Evolutionary conservation across 1,139 yeast genomes (phyloP).

Genomic region (Taphrina communis): DNA sequence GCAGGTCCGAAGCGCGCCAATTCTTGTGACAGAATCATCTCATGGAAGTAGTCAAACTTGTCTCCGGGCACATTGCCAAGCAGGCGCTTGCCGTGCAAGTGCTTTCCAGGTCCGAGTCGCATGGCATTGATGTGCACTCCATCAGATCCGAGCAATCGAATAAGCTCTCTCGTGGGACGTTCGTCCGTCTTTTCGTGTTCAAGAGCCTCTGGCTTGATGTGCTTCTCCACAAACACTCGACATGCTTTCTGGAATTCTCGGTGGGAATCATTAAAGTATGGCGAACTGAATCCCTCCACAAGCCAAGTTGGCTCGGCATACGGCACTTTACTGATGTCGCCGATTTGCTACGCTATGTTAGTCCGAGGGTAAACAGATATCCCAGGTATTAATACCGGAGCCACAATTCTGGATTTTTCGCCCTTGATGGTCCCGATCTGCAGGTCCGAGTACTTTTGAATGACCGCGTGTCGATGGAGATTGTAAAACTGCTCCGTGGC

Average conservation of each 20-base stretch:
- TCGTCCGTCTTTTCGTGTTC: conserved; percentile 53
- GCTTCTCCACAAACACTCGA: conserved; percentile 54
- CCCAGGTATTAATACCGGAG: neutral
- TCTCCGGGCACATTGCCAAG: conserved; percentile 80
- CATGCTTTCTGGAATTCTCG: conserved; percentile 54
- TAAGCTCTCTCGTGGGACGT: conserved; percentile 27
- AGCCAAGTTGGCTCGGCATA: conserved; percentile 57
- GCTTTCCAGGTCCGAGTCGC: conserved; percentile 60
- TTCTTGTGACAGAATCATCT: conserved; percentile 72
- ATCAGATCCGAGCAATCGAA: conserved; percentile 49
- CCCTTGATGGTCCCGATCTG: conserved; percentile 36
- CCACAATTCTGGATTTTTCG: conserved; percentile 27
- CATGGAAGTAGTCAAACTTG: conserved; percentile 89
- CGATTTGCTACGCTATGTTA: conserved; percentile 48
- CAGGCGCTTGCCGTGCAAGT: conserved; percentile 63
- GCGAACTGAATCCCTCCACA: conserved; percentile 54
- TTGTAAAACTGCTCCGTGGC: conserved; percentile 40
- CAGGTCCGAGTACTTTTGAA: conserved; percentile 27
- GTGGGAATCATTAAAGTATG: conserved; percentile 55
- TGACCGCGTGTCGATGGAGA: conserved; percentile 34
- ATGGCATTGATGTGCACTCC: conserved; percentile 51
- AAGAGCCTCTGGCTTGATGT: conserved; percentile 53
- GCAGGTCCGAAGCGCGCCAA: conserved; percentile 53
- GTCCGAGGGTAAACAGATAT: neutral
- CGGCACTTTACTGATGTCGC: conserved; percentile 53